Evolutionary conservation across 2,329 filamentous ascomycete genomes (phyloP).

Genomic region (Ophiostoma sp.): DNA sequence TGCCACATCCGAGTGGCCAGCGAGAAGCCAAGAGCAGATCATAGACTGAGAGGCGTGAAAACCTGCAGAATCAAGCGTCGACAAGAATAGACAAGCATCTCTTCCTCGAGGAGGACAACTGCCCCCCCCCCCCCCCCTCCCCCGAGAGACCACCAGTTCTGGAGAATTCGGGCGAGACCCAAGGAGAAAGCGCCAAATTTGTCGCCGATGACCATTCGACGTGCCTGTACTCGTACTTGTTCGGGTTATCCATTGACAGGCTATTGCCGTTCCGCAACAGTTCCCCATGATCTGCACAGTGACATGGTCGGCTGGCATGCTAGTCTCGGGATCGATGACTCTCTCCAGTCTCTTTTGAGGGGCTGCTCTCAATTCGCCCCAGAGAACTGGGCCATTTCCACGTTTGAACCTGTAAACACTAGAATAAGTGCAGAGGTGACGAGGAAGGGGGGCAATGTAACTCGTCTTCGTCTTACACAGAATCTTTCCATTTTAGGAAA

Average conservation of each 20-base stretch:
- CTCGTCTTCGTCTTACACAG: conserved; percentile 3
- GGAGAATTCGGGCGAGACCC: neutral
- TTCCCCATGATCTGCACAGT: neutral
- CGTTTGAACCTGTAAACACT: neutral
- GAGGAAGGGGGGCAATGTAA: neutral
- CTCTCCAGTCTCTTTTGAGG: neutral
- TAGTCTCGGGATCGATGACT: conserved; percentile 2
- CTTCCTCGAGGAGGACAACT: neutral
- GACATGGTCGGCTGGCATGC: no score
- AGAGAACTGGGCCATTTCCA: neutral
- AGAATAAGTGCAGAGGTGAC: neutral
- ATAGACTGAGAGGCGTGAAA: neutral
- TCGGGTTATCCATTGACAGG: neutral
- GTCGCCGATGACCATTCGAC: neutral
- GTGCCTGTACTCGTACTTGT: neutral
- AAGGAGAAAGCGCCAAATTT: no score
- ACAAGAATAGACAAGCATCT: neutral
- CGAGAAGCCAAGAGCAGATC: neutral
- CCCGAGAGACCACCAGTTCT: neutral
- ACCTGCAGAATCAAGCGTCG: neutral
- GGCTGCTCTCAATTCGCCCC: neutral
- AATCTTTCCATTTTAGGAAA: conserved; percentile 9
- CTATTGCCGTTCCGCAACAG: neutral
- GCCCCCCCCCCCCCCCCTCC: neutral
- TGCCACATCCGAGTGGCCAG: neutral